These are phyloP conservation scores for Cyclanthera cordifolia DNA, from an alignment of 306 rosid genomes.

Conservation along the genomic window DNA sequence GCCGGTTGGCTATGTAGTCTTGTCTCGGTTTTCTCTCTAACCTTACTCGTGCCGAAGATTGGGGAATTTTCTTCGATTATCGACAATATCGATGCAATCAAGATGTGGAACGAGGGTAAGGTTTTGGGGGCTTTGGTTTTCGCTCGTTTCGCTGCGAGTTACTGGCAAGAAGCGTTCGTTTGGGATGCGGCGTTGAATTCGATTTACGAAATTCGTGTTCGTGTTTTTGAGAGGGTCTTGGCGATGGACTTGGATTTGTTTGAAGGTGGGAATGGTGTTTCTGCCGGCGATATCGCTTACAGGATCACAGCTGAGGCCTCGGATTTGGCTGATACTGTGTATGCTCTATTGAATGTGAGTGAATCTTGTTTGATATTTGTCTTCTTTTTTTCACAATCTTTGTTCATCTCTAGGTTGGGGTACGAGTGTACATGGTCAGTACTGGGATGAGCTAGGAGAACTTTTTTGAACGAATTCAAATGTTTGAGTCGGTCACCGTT, in stretches of 20 bases:
- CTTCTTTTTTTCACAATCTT: background rate
- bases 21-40: conserved; percentile 54
- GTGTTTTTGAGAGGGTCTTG: conserved; percentile 45
- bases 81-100: conserved; percentile 12
- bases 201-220: conserved; percentile 37
- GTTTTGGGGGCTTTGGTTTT: conserved; percentile 33
- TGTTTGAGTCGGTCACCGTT: no score
- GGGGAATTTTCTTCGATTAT: conserved; percentile 28
- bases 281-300: conserved; percentile 60
- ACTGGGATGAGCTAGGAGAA: no score
- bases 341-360: conserved; percentile 68
- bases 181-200: conserved; percentile 80
- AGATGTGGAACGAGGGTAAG: conserved; percentile 24
- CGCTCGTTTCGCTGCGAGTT: conserved; percentile 39
- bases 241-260: conserved; percentile 48
- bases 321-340: conserved; percentile 48
- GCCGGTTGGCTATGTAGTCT: conserved; percentile 70
- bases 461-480: no score
- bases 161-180: conserved; percentile 63
- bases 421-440: no score
- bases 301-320: conserved; percentile 83
- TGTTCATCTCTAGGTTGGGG: no score
- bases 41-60: conserved; percentile 34
- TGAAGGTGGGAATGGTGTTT: conserved; percentile 34
- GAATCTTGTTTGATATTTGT: background rate